Evolutionary conservation across 129 eudicot genomes (phyloP), one percentile per base, ranked within the genome.

Genomic region (Helichrysum umbraculigerum): DNA sequence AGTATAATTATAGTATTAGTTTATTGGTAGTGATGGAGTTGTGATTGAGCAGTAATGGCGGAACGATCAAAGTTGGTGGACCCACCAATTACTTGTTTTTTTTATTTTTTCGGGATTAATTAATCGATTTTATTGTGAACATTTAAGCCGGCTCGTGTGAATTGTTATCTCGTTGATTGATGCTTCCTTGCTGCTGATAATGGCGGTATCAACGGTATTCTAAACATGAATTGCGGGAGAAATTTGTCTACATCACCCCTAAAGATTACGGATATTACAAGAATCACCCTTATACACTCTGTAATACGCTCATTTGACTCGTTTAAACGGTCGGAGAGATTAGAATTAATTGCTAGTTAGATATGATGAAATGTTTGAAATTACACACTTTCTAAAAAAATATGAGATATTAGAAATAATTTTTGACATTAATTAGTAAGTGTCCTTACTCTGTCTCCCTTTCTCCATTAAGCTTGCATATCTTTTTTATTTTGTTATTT

Each of bases 1-100:
- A 3, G 9, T 68, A 34, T 21, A 56, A 34, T 21, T 52, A 12
- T 61, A 34, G 2, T n/a, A 58, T 10, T 74, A 80, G 75, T 81
- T 75, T 61, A 75, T 9, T 75, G 73, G 68, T 73, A 57, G 72
- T 75, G 81, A 51, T 50, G 77, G 56, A 81, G 84, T 81, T 44
- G 84, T 81, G 81, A 81, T 4, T 50, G 81, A 69, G 83, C 83
- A 80, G 79, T 80, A 80, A 74, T 80, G 83, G 79, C 83, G 83
- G 70, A 66, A 8, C 22, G 70, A 29, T 20, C 79, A 56, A 42
- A 60, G 83, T 74, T 56, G 20, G 60, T 52, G 82, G 83, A 9
- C 83, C 83, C 78, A 72, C 35, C 47, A 71, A 66, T 15, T 65
- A 50, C 12, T 61, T 32, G 6, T 1, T 35, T 6, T 30, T 30